Evolutionary conservation across 176 grass and related monocot genomes (phyloP), one percentile per base, ranked within the genome.

Genomic region (Eragrostis curvula): DNA sequence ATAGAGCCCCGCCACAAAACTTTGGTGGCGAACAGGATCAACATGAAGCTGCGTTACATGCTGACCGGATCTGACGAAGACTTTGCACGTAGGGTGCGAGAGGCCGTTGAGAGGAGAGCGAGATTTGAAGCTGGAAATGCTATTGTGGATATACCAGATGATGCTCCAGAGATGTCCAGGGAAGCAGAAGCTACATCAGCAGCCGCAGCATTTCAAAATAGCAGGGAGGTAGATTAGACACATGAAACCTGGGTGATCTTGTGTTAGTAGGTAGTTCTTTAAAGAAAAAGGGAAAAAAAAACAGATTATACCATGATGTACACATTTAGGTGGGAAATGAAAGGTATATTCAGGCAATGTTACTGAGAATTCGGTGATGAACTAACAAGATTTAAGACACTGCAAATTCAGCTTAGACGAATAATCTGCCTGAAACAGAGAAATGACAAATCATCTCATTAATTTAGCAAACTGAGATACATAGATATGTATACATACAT

Each of bases 21-120:
- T 53, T 79, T 95, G 77, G 93, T 98, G 18, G 85, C 41, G 5
- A 95, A 95, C 56, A 93, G 90, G 67, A 77, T 95, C 68, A 95
- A 95, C 80, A 93, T 98, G 80, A 98, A 95, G 86, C 87, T 98
- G 60, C 86, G 92, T 3, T 98, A 94, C 71, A 98, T 98, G 92
- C 71, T 98, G 55, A 57, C 79, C 29, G 86, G 87, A 63, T 91
- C 92, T 0, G 90, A 98, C 14, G 90, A 98, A 68, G 92, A 93
- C 9, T 98, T 95, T 58, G 68, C 87, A 3, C 70, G 85, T 57
- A 95, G 91, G 78, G 92, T 98, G 5, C 79, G 43, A 48, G 88
- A 81, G 28, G 90, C 93, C 5, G 73, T 98, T 1, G 84, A 91
- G 71, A 93, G 70, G 84, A 89, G 96, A 86, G 83, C 89, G 5